Conservation (phyloP, 2,329 filamentous ascomycete species). For the Penicillium sclerotigenum region DNA sequence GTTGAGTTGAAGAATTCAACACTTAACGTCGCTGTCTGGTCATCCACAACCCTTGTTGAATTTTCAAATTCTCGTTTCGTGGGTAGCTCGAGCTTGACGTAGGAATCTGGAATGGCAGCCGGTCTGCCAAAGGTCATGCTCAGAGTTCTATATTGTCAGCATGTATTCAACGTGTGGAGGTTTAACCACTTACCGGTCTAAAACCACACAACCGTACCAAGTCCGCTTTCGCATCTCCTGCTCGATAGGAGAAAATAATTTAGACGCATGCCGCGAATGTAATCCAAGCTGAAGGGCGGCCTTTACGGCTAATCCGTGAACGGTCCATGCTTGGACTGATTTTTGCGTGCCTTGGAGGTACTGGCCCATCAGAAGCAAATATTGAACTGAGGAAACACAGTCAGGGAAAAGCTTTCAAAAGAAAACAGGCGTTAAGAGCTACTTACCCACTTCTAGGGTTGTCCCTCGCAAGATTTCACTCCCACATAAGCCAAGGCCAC, state of each 20-base stretch:
- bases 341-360: conserved; percentile 56
- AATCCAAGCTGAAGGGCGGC: conserved; percentile 53
- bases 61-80: conserved; percentile 8
- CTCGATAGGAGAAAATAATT: conserved; percentile 41
- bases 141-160: conserved; percentile 34
- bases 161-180: background rate
- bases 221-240: conserved; percentile 49
- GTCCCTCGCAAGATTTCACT: conserved; percentile 21
- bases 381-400: conserved; percentile 41
- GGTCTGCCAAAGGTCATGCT: conserved; percentile 55
- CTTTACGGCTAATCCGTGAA: conserved; percentile 53
- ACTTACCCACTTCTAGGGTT: conserved; percentile 25
- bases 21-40: background rate
- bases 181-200: conserved; percentile 41
- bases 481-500: conserved; percentile 21
- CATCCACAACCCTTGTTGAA: background rate
- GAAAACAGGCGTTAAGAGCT: background rate
- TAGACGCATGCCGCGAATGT: conserved; percentile 44
- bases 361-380: conserved; percentile 49
- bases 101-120: conserved; percentile 45
- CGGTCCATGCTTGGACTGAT: conserved; percentile 54
- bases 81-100: conserved; percentile 42
- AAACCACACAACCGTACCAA: conserved; percentile 51
- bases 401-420: background rate
- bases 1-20: conserved; percentile 23